Conservation (phyloP, 2,329 filamentous ascomycete genomes). For the Neonectria neomacrospora region DNA sequence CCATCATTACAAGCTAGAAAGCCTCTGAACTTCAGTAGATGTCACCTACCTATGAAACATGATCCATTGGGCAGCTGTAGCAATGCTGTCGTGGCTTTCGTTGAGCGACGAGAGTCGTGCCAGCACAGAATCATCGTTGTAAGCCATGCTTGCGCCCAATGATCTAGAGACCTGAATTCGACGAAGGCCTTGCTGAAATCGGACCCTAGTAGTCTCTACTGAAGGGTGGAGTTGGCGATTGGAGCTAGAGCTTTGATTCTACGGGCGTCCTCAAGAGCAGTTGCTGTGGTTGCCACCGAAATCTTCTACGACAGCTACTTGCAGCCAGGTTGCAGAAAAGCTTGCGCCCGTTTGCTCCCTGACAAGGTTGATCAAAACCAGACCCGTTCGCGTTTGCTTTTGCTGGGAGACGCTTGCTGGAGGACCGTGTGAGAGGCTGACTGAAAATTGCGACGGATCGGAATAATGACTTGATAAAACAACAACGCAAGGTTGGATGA, state of each 20-base stretch:
- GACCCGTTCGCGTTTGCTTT: conserved; percentile 17
- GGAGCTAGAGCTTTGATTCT: conserved; percentile 35
- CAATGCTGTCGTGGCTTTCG: conserved; percentile 97
- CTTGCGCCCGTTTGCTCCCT: conserved; percentile 31
- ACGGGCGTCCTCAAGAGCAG: conserved; percentile 34
- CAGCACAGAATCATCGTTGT: conserved; percentile 93
- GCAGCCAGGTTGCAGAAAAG: conserved; percentile 37
- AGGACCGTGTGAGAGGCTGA: conserved; percentile 32
- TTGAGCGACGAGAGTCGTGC: conserved; percentile 95
- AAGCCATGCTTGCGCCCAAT: conserved; percentile 73
- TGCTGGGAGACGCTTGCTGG: conserved; percentile 30
- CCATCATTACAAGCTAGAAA: not conserved
- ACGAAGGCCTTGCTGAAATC: conserved; percentile 6
- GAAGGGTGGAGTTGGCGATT: conserved; percentile 21
- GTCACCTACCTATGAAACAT: conserved; percentile 91
- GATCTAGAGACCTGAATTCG: conserved; percentile 2
- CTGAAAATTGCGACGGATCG: conserved; percentile 32
- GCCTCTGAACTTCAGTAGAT: not conserved
- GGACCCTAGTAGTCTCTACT: conserved; percentile 10
- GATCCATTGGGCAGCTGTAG: conserved; percentile 98
- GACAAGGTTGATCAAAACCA: conserved; percentile 24
- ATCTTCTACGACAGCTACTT: conserved; percentile 46
- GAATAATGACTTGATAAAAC: conserved; percentile 40
- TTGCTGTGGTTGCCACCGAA: conserved; percentile 44
- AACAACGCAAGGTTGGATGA: conserved; percentile 36